These are phyloP conservation scores for Penicillium glabrum DNA, from an alignment of 2,329 filamentous ascomycete genomes.

Conservation along the genomic window DNA sequence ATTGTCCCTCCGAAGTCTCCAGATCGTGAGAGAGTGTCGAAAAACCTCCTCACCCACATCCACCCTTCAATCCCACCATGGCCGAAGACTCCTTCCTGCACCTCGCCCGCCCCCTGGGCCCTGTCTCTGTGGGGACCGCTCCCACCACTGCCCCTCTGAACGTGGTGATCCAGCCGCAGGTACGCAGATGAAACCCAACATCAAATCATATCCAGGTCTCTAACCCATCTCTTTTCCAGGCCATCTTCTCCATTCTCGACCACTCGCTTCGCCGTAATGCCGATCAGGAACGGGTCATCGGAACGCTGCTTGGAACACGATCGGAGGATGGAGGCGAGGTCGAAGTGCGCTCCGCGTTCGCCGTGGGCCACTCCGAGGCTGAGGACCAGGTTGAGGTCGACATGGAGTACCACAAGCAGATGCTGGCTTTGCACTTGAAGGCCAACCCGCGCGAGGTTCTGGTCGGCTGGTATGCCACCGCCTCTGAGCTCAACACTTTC, in stretches of 20 bases:
- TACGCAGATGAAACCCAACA: slow-evolving; percentile 41
- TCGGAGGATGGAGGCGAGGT: slow-evolving; percentile 97
- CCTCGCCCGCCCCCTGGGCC: slow-evolving; percentile 86
- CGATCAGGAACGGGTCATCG: slow-evolving; percentile 94
- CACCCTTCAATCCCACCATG: slow-evolving; percentile 63
- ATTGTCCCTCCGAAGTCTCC: slow-evolving; percentile 26
- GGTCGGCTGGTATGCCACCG: slow-evolving; percentile 98
- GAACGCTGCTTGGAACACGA: slow-evolving; percentile 86
- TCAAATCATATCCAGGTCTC: neutral
- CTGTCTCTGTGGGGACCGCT: slow-evolving; percentile 74
- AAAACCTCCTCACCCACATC: neutral
- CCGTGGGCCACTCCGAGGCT: slow-evolving; percentile 97
- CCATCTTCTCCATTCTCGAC: slow-evolving; percentile 71
- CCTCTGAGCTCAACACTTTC: slow-evolving; percentile 96
- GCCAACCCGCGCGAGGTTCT: slow-evolving; percentile 91
- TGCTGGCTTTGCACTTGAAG: slow-evolving; percentile 92
- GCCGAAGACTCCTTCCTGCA: slow-evolving; percentile 89
- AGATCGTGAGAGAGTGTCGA: slow-evolving; percentile 3
- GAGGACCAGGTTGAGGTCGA: slow-evolving; percentile 99
- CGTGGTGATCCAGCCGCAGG: slow-evolving; percentile 94
- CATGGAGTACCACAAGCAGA: slow-evolving; percentile 99
- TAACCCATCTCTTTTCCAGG: slow-evolving; percentile 37
- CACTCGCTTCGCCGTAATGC: slow-evolving; percentile 90
- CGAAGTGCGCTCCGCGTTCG: slow-evolving; percentile 94
- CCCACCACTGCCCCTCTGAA: slow-evolving; percentile 86